Conservation (phyloP, 345 rosid species). For the Citrus sp. region DNA sequence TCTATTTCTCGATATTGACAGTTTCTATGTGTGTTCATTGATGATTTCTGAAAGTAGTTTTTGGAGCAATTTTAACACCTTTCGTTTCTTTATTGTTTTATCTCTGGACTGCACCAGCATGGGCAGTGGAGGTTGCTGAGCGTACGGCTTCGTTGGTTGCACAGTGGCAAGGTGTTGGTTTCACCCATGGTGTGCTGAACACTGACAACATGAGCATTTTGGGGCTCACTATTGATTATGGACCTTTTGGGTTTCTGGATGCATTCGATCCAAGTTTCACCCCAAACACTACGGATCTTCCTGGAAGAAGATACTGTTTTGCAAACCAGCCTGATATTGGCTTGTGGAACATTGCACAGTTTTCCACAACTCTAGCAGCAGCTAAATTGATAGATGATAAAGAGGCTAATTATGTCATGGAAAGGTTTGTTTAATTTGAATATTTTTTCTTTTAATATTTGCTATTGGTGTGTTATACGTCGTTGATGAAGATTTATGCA, state of each 20-base stretch:
- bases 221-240: conserved; percentile 95
- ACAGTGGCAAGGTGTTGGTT: conserved; percentile 97
- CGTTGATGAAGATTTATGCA: not conserved
- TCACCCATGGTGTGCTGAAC: conserved; percentile 97
- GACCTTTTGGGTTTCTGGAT: conserved; percentile 97
- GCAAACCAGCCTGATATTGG: conserved; percentile 97
- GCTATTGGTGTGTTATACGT: not conserved
- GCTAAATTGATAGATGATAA: conserved; percentile 77
- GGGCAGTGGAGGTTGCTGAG: conserved; percentile 91
- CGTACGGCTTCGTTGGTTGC: conserved; percentile 84
- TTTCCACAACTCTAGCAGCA: conserved; percentile 58
- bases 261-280: conserved; percentile 97
- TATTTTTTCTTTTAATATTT: not conserved
- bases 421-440: conserved; percentile 50
- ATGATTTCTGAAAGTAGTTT: not conserved
- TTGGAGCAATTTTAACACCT: conserved; percentile 11
- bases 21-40: not conserved
- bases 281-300: conserved; percentile 98
- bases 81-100: conserved; percentile 4
- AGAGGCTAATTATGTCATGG: conserved; percentile 89
- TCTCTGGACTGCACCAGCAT: conserved; percentile 49
- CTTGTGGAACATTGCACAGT: conserved; percentile 91
- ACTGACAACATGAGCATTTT: conserved; percentile 98
- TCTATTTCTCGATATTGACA: not conserved
- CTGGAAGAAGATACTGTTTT: conserved; percentile 92